These are phyloP conservation scores for Aspergillus proliferans DNA, from an alignment of 2,329 filamentous ascomycete genomes.

Conservation along the genomic window DNA sequence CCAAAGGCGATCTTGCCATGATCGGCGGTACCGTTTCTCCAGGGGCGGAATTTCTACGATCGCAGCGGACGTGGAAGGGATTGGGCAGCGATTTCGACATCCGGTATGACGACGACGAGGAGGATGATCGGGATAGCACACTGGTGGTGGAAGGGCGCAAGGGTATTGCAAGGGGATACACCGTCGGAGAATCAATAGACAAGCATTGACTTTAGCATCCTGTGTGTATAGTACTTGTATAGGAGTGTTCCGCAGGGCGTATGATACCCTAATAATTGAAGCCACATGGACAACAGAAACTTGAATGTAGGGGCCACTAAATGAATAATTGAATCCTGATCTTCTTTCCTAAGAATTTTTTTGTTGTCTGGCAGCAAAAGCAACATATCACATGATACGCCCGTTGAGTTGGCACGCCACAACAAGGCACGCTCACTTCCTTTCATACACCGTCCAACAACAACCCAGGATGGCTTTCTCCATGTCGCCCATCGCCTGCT, in stretches of 20 bases:
- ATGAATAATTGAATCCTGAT: too few relatives aligned
- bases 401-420: conserved; percentile 1
- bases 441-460: conserved; percentile 15
- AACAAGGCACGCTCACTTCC: conserved; percentile 4
- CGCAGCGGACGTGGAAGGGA: conserved; percentile 83
- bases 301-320: too few relatives aligned
- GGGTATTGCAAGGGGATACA: conserved; percentile 85
- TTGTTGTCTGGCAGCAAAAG: background rate
- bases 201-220: conserved; percentile 21
- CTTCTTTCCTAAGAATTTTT: too few relatives aligned
- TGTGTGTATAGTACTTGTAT: too few relatives aligned
- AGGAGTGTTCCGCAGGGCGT: too few relatives aligned
- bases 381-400: conserved; percentile 20
- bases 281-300: too few relatives aligned
- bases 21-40: conserved; percentile 86
- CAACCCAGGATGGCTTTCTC: conserved; percentile 20
- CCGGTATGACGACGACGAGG: conserved; percentile 53
- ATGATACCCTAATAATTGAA: too few relatives aligned
- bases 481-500: conserved; percentile 13
- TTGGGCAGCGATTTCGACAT: conserved; percentile 77
- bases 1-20: conserved; percentile 66
- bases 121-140: conserved; percentile 44
- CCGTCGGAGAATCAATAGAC: conserved; percentile 55
- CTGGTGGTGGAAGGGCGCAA: conserved; percentile 77
- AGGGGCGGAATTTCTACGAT: conserved; percentile 78